Evolutionary conservation across 2,329 filamentous ascomycete genomes (phyloP), one percentile per base, ranked within the genome.

Genomic region (Exophiala bonariae): DNA sequence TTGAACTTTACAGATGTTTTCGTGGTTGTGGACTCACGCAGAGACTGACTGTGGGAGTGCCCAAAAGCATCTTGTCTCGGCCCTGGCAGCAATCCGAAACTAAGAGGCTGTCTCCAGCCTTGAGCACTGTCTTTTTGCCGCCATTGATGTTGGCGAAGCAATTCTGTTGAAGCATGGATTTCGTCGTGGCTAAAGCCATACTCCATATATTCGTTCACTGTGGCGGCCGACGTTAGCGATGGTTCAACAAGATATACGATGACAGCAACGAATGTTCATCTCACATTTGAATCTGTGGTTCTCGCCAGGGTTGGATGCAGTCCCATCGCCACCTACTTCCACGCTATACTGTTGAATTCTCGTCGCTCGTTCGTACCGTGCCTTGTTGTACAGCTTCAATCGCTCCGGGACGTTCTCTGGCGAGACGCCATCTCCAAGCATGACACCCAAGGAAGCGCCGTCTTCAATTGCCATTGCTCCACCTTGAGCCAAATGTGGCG

Each of bases 381-480:
- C 76, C 32, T 76, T 67, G 49, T 85, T 69, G 56, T 85, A 85
- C 0, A 87, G 65, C 43, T 70, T 68, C 5, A 87, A 64, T 1
- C 82, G 72, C 7, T 78, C 74, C 0, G 75, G 65, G 0, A 86
- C 66, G 0, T 81, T 76, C 0, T 67, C 61, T 0, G 61, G 54
- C 0, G 59, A 46, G 0, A 76, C 77, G 0, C 73, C 75, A 0
- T 41, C 20, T 9, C 51, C 42, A 5, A 52, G 11, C 19, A 55
- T 36, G 9, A 50, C 52, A 9, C 37, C 38, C 10, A 50, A 13
- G 10, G 37, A 50, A 4, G 34, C 16, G 7, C 16, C 35, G 11
- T 47, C 31, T 60, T 87, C 83, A 35, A 87, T 85, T 0, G 84
- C 83, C 48, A 79, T 71, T 0, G 68, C 81, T 7, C 76, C 83